A percentile compares a stretch with the other conserved stretches of the same genome.
Conservation (phyloP, 2,329 filamentous ascomycete genomes). For the Penicillium sp. region DNA sequence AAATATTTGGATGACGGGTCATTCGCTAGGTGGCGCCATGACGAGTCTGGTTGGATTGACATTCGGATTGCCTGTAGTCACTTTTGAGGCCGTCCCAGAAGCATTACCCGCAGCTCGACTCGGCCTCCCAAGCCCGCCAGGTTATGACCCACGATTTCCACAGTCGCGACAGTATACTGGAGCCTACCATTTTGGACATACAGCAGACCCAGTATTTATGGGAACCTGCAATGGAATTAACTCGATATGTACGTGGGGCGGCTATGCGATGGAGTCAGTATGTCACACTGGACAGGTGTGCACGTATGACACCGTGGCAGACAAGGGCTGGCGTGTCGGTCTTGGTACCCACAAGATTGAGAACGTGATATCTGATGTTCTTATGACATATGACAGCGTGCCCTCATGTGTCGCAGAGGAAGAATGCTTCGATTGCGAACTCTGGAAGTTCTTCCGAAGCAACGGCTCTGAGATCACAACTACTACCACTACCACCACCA, state of each 20-base stretch:
- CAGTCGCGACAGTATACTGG: slow-evolving; percentile 66
- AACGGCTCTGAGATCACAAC: slow-evolving; percentile 74
- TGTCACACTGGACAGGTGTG: slow-evolving; percentile 86
- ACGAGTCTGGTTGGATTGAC: slow-evolving; percentile 82
- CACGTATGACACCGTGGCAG: slow-evolving; percentile 81
- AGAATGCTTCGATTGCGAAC: slow-evolving; percentile 75
- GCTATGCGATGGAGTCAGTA: slow-evolving; percentile 86
- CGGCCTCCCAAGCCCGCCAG: slow-evolving; percentile 76
- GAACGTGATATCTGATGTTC: slow-evolving; percentile 76
- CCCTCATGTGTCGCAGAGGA: slow-evolving; percentile 69
- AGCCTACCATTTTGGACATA: slow-evolving; percentile 85
- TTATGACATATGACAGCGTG: slow-evolving; percentile 71
- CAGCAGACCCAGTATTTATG: slow-evolving; percentile 88
- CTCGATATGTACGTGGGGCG: slow-evolving; percentile 78
- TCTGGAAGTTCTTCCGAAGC: slow-evolving; percentile 91
- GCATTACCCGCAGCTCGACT: slow-evolving; percentile 76
- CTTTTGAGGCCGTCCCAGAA: slow-evolving; percentile 87
- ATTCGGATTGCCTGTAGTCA: slow-evolving; percentile 81
- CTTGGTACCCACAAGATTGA: slow-evolving; percentile 86
- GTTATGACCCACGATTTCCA: slow-evolving; percentile 60
- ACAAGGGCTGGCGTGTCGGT: slow-evolving; percentile 85
- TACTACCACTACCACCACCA: slow-evolving; percentile 49
- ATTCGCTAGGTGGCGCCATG: slow-evolving; percentile 84
- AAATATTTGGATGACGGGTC: slow-evolving; percentile 80
- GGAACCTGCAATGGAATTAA: slow-evolving; percentile 86